Conservation (phyloP, 2,329 filamentous ascomycete genomes). For the Cryphonectria nitschkei region DNA sequence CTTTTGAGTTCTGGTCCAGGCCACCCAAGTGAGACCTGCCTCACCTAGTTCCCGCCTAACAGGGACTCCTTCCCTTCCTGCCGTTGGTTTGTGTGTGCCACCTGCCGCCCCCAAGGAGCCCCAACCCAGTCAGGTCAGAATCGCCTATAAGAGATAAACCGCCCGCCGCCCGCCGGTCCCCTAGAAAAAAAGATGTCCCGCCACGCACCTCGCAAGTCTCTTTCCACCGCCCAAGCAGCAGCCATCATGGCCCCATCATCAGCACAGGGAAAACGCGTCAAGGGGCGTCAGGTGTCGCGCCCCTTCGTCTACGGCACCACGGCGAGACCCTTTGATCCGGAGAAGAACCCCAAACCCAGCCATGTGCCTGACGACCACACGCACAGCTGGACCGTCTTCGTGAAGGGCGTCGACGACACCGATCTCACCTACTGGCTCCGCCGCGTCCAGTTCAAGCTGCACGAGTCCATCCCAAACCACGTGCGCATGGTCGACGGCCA, state of each 20-base stretch:
- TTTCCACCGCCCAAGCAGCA: constrained; percentile 20
- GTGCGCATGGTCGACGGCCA: constrained; percentile 82
- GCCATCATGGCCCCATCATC: constrained; percentile 61
- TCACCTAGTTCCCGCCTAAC: constrained; percentile 4
- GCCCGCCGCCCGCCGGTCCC: constrained; percentile 4
- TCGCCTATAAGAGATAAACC: background rate
- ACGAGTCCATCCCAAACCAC: constrained; percentile 93
- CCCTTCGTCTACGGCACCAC: constrained; percentile 79
- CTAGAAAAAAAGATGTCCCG: constrained; percentile 28
- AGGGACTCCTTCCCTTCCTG: background rate
- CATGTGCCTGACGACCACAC: constrained; percentile 88
- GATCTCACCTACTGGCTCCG: constrained; percentile 95
- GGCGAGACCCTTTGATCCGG: constrained; percentile 76
- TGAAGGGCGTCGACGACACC: constrained; percentile 85
- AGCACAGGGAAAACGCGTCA: constrained; percentile 64
- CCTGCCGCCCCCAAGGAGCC: background rate
- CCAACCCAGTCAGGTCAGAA: background rate
- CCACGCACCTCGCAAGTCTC: constrained; percentile 22
- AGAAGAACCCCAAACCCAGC: constrained; percentile 75
- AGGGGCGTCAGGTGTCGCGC: constrained; percentile 65
- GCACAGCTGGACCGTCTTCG: constrained; percentile 94
- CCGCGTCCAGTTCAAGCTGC: constrained; percentile 96
- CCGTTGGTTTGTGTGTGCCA: background rate
- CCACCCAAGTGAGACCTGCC: background rate
- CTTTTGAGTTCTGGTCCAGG: background rate